Evolutionary conservation across 495 filamentous ascomycete genomes (phyloP), one percentile per base, ranked within the genome.

Genomic region (Podospora pseudoanserina): DNA sequence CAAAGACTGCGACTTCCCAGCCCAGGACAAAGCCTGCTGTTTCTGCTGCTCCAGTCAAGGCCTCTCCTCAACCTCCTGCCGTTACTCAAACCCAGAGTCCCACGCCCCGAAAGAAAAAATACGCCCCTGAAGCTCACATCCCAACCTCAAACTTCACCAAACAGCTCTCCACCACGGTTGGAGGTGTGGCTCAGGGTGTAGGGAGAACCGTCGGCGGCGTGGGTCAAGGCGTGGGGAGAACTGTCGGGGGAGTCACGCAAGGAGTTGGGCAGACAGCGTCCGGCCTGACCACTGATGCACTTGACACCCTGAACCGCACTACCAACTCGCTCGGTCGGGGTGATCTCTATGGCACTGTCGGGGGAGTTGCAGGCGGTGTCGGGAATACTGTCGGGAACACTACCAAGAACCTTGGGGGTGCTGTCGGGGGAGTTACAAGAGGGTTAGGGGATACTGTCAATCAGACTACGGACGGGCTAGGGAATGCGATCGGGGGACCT

Each of bases 91-190:
- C 39, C 2, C 39, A 49, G 15, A 49, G 0, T 49, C 65, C 62
- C 3, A 55, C 70, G 0, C 60, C 63, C 53, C 70, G 70, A 20
- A 55, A 70, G 23, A 73, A 73, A 65, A 73, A 70, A 26, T 74
- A 74, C 56, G 72, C 72, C 0, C 68, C 74, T 9, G 72, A 66
- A 13, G 74, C 74, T 1, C 66, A 53, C 13, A 32, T 75, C 30
- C 70, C 74, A 7, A 74, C 74, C 15, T 64, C 69, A 6, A 4
- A 30, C 23, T 63, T 74, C 55, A 65, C 64, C 19, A 65, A 68
- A 13, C 65, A 62, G 18, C 18, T 71, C 15, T 68, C 70, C 55
- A 28, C 69, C 27, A 71, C 66, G 7, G 67, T 67, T 7, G 57
- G 60, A 2, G 62, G 65, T 16, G 60, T 63, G 16, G 39, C 58